Evolutionary conservation across 768 basidiomycete genomes (phyloP), one percentile per base, ranked within the genome.

Genomic region (Boletellus sp.): DNA sequence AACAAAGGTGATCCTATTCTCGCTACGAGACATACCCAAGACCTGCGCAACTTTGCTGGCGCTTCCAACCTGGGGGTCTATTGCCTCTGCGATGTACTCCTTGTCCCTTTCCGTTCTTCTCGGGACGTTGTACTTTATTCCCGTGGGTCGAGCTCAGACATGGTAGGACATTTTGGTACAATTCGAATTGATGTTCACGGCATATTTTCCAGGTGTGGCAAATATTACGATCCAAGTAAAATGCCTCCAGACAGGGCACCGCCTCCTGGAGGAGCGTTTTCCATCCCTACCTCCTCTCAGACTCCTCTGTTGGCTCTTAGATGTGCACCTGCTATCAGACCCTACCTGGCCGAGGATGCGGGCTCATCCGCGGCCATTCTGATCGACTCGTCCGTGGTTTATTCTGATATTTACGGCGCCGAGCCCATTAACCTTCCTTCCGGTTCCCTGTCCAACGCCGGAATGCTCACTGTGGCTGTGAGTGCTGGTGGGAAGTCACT

Each of bases 331-430:
- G 78, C 80, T 1, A 73, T 82, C 42, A 72, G 74, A 24, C 83
- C 83, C 2, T 84, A 81, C 59, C 70, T 84, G 19, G 72, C 77
- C 6, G 78, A 78, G 53, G 81, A 83, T 51, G 70, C 69, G 6
- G 56, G 61, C 22, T 65, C 67, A 33, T 66, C 73, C 3, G 70
- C 73, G 2, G 71, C 76, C 15, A 72, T 84, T 42, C 64, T 84
- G 23, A 68, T 84, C 34, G 81, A 83, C 47, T 67, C 80, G 1
- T 74, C 74, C 10, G 62, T 84, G 20, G 74, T 75, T 2, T 74
- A 73, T 50, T 68, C 68, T 15, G 58, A 73, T 22, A 74, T 83
- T 13, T 61, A 69, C 12, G 75, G 73, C 42, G 76, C 81, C 0
- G 57, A 59, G 4, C 62, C 75, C 7, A 74, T 83, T 36, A 63